Evolutionary conservation across 768 basidiomycete genomes (phyloP).

Genomic region (Strobilomyces confusus): DNA sequence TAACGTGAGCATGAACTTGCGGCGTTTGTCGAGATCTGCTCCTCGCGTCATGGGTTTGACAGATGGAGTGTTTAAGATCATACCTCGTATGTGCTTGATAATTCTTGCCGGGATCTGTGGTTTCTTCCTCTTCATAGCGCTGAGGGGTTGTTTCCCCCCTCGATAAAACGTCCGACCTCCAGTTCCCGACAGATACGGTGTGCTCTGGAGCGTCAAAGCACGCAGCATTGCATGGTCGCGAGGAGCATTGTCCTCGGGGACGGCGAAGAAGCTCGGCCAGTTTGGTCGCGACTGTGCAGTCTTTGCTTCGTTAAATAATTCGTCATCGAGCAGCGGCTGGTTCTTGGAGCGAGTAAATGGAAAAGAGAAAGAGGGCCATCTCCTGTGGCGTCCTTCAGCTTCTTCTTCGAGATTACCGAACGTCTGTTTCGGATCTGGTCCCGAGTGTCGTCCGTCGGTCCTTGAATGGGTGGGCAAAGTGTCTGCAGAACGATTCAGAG

Average conservation of each 20-base stretch:
- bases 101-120: constrained; percentile 34
- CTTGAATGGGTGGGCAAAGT: neutral
- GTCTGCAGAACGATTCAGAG: neutral
- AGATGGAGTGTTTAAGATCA: neutral
- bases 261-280: constrained; percentile 21
- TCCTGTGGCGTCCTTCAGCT: constrained; percentile 1
- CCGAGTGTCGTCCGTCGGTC: neutral
- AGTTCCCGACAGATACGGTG: constrained; percentile 6
- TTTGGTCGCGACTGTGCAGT: constrained; percentile 21
- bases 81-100: constrained; percentile 46
- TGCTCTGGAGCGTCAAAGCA: neutral
- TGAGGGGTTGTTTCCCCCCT: constrained; percentile 28
- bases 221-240: constrained; percentile 15
- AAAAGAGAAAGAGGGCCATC: constrained; percentile 15
- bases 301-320: constrained; percentile 24
- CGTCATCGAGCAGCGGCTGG: constrained; percentile 19
- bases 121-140: constrained; percentile 31
- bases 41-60: neutral
- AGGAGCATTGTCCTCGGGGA: constrained; percentile 16
- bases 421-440: neutral
- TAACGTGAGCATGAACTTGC: constrained; percentile 78
- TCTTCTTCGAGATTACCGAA: constrained; percentile 11
- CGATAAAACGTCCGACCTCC: constrained; percentile 28
- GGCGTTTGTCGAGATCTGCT: constrained; percentile 45
- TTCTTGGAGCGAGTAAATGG: constrained; percentile 7